Conservation (phyloP, 305 asterid genomes). For the Solanum hybrid region DNA sequence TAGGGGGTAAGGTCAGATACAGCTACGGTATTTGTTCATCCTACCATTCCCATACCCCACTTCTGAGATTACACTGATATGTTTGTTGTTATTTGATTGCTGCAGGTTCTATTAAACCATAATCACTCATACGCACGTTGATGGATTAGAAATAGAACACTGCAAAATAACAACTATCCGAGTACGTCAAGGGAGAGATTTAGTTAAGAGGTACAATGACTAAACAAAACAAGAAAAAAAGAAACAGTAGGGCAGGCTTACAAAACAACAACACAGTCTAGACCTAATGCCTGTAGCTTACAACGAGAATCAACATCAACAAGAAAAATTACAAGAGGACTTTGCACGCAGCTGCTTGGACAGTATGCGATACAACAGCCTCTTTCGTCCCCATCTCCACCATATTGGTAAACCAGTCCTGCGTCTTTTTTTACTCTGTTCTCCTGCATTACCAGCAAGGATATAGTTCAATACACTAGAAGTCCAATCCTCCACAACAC, state of each 20-base stretch:
- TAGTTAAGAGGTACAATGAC: neutral
- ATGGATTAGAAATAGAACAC: neutral
- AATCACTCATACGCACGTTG: neutral
- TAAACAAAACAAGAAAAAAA: constrained; percentile 4
- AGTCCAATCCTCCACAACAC: neutral
- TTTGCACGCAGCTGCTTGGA: constrained; percentile 35
- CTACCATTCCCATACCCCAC: neutral
- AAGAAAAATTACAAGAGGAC: constrained; percentile 12
- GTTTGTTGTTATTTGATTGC: neutral
- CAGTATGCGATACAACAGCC: constrained; percentile 44
- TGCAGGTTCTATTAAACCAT: neutral
- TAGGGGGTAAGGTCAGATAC: neutral
- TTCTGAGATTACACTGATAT: neutral
- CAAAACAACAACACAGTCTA: neutral
- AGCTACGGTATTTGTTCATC: neutral
- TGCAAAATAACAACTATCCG: neutral
- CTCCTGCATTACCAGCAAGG: constrained; percentile 28
- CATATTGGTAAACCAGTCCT: constrained; percentile 40
- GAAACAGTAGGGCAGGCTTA: neutral
- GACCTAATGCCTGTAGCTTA: neutral
- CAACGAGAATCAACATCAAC: constrained; percentile 1
- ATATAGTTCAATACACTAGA: constrained; percentile 8
- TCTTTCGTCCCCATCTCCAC: constrained; percentile 80
- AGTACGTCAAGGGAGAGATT: neutral
- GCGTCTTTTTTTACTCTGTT: constrained; percentile 39